A percentile compares a stretch with the other conserved stretches of the same genome.
phyloP scores from a whole-genome alignment of 345 rosid genomes.

The Capsella bursapastoris region DNA sequence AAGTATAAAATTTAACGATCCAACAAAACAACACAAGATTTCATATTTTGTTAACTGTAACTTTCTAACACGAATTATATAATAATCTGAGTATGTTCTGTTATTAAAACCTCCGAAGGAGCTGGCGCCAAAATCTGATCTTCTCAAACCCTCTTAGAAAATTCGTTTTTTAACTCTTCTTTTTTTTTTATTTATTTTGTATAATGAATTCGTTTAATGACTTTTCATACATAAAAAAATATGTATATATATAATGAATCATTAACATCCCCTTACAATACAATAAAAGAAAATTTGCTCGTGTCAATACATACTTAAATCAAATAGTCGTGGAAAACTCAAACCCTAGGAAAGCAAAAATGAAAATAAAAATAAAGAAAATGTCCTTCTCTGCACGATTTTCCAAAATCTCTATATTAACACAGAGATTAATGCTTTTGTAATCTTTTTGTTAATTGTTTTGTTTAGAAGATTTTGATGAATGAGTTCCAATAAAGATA shows the following conservation, averaged over 20 bases:
- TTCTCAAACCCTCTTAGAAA: slow-evolving; percentile 49
- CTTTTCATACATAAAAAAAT: too few species aligned
- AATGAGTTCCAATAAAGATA: slow-evolving; percentile 42
- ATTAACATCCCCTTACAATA: background rate
- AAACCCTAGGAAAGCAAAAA: slow-evolving; percentile 31
- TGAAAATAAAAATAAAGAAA: slow-evolving; percentile 15
- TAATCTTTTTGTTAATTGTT: background rate
- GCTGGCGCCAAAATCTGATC: slow-evolving; percentile 74
- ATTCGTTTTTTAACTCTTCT: background rate
- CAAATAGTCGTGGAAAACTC: slow-evolving; percentile 25
- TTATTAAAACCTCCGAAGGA: slow-evolving; percentile 52
- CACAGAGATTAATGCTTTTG: background rate
- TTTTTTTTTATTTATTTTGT: background rate
- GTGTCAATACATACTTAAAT: slow-evolving; percentile 9
- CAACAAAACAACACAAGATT: background rate
- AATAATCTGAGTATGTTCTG: slow-evolving; percentile 1
- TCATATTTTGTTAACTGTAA: background rate
- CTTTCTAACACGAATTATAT: background rate
- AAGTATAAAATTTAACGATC: background rate
- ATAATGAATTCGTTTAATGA: too few species aligned
- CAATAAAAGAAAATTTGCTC: background rate
- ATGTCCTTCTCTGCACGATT: slow-evolving; percentile 19
- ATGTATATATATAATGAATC: too few species aligned
- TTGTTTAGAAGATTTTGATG: slow-evolving; percentile 28
- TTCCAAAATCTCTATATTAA: slow-evolving; percentile 38